phyloP scores from a whole-genome alignment of 2,329 filamentous ascomycete species.

The Passalora sequoiae region DNA sequence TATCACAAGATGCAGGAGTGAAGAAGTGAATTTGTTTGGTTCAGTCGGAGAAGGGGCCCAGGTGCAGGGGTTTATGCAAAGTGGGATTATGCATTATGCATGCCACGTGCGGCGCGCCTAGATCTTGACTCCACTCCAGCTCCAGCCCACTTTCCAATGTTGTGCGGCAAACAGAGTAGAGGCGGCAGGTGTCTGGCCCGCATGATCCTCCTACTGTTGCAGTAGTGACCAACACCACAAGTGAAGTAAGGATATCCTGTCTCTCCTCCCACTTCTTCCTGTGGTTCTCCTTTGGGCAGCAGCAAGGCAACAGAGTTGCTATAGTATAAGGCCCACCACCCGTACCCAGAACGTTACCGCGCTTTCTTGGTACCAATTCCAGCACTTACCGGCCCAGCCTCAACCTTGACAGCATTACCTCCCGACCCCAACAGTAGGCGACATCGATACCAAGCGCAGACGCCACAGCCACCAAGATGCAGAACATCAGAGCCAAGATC shows the following conservation, averaged over 20 bases:
- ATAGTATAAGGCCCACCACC: no score
- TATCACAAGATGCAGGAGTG: background rate
- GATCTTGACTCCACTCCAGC: no score
- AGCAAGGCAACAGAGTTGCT: background rate
- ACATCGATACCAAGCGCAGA: background rate
- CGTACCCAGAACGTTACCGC: no score
- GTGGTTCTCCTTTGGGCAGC: background rate
- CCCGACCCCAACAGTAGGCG: no score
- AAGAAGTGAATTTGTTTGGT: background rate
- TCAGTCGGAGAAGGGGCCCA: no score
- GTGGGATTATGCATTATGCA: no score
- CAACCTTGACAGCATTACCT: no score
- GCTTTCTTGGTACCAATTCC: background rate
- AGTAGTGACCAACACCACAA: background rate
- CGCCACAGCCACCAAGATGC: constrained; percentile 25
- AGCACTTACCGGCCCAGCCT: constrained; percentile 1
- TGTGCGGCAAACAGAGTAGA: no score
- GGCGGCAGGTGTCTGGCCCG: background rate
- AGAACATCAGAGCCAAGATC: constrained; percentile 35
- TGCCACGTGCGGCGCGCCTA: no score
- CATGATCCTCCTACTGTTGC: background rate
- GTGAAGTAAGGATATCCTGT: constrained; percentile 1
- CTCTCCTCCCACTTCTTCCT: background rate
- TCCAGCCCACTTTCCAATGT: no score
- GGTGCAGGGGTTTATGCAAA: no score